Evolutionary conservation across 441 rosid genomes (phyloP).

Genomic region (Daphne laureola): DNA sequence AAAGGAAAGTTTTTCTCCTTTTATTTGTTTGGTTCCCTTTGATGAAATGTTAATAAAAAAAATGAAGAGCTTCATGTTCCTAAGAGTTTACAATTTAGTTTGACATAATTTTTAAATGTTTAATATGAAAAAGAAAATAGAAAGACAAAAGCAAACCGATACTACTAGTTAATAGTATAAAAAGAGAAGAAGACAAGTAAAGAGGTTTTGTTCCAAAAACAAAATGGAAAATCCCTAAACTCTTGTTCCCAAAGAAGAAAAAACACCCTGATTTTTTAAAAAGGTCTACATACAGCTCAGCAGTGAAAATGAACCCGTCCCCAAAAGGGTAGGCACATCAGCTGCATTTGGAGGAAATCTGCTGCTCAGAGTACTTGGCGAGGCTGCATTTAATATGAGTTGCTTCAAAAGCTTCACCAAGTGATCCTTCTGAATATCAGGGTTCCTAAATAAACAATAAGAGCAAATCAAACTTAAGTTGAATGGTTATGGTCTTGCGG

Average conservation of each 20-base stretch:
- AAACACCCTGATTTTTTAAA: conserved; percentile 2
- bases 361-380: conserved; percentile 39
- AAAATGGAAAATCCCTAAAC: background rate
- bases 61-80: background rate
- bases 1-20: no score
- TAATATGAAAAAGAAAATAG: background rate
- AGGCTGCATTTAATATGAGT: conserved; percentile 52
- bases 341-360: conserved; percentile 60
- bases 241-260: background rate
- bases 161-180: conserved; percentile 8
- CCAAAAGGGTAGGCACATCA: conserved; percentile 91
- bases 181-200: background rate
- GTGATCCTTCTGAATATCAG: conserved; percentile 83
- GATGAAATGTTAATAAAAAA: background rate
- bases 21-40: no score
- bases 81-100: no score
- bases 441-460: conserved; percentile 49
- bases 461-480: no score
- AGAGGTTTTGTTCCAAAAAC: background rate
- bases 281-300: conserved; percentile 71
- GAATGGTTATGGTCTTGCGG: no score
- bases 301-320: conserved; percentile 86
- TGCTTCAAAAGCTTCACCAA: conserved; percentile 94
- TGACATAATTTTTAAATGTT: no score
- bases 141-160: conserved; percentile 4